These are phyloP conservation scores for Cucumis sativus DNA, from an alignment of 306 rosid species.

Conservation along the genomic window DNA sequence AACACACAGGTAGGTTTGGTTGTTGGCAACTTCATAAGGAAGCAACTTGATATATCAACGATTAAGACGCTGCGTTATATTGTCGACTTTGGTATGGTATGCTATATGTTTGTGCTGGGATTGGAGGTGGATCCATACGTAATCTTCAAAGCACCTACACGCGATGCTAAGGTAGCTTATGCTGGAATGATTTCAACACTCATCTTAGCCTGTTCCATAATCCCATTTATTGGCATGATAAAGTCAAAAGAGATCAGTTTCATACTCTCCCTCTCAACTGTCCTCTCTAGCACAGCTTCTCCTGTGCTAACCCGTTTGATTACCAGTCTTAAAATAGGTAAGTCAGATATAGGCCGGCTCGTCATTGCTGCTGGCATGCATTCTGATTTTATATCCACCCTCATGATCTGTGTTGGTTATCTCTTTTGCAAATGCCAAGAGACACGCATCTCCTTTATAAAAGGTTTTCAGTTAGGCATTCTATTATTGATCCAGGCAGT, in stretches of 20 bases:
- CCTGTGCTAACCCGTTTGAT: slow-evolving; percentile 71
- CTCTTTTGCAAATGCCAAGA: slow-evolving; percentile 15
- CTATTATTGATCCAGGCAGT: slow-evolving; percentile 34
- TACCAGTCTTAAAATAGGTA: slow-evolving; percentile 61
- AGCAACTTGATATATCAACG: slow-evolving; percentile 12
- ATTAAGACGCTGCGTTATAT: slow-evolving; percentile 36
- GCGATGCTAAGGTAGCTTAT: slow-evolving; percentile 65
- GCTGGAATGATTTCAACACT: slow-evolving; percentile 53
- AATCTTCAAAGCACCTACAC: slow-evolving; percentile 38
- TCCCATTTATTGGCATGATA: slow-evolving; percentile 25
- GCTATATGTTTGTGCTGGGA: slow-evolving; percentile 87
- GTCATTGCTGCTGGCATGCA: slow-evolving; percentile 82
- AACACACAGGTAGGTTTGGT: slow-evolving; percentile 54
- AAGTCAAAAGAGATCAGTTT: slow-evolving; percentile 15
- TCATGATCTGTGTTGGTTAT: slow-evolving; percentile 50
- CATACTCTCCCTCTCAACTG: slow-evolving; percentile 41
- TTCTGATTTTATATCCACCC: slow-evolving; percentile 55
- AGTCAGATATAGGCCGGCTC: slow-evolving; percentile 80
- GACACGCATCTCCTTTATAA: neutral
- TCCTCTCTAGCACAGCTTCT: slow-evolving; percentile 67
- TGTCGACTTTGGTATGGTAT: slow-evolving; percentile 73
- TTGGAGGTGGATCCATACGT: slow-evolving; percentile 80
- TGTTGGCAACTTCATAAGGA: slow-evolving; percentile 53
- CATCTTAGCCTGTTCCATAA: slow-evolving; percentile 22
- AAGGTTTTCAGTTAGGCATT: slow-evolving; percentile 13